phyloP scores from a whole-genome alignment of 257 asterid species.

The Penstemon eatonii region DNA sequence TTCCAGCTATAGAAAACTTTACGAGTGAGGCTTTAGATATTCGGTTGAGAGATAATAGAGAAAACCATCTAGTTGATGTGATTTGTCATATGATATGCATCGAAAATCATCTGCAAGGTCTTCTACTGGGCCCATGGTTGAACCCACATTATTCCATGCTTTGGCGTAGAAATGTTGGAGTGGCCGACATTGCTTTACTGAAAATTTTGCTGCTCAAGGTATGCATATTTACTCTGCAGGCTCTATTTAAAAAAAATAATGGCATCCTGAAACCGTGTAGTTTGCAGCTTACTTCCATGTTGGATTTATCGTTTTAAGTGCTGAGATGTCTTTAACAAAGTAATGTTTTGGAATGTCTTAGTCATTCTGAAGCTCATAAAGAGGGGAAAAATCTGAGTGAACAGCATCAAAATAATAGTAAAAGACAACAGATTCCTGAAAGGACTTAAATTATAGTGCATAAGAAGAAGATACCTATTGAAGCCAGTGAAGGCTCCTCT shows the following conservation, averaged over 20 bases:
- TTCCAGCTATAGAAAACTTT: slow-evolving; percentile 56
- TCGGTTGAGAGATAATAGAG: slow-evolving; percentile 38
- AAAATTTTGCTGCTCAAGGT: slow-evolving; percentile 68
- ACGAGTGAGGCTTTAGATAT: slow-evolving; percentile 55
- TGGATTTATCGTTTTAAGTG: too few relatives aligned
- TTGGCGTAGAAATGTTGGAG: slow-evolving; percentile 68
- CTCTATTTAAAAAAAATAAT: slow-evolving; percentile 6
- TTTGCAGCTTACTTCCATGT: neutral
- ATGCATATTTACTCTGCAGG: slow-evolving; percentile 25
- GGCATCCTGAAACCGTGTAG: slow-evolving; percentile 4
- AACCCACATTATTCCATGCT: slow-evolving; percentile 62
- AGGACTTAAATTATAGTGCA: too few relatives aligned
- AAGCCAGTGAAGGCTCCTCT: too few relatives aligned
- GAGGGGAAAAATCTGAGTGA: too few relatives aligned
- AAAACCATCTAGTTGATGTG: slow-evolving; percentile 76
- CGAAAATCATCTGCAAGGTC: slow-evolving; percentile 86
- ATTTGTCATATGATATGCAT: slow-evolving; percentile 64
- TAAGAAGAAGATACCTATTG: too few relatives aligned
- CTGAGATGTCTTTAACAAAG: too few relatives aligned
- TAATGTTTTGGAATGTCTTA: too few relatives aligned
- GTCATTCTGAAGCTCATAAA: too few relatives aligned
- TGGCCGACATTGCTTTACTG: slow-evolving; percentile 44
- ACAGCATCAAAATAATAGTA: too few relatives aligned
- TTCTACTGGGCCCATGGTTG: slow-evolving; percentile 90
- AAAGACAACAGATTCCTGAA: too few relatives aligned